These are phyloP conservation scores for Fusarium sp. DNA, from an alignment of 2,329 filamentous ascomycete genomes.

Conservation along the genomic window DNA sequence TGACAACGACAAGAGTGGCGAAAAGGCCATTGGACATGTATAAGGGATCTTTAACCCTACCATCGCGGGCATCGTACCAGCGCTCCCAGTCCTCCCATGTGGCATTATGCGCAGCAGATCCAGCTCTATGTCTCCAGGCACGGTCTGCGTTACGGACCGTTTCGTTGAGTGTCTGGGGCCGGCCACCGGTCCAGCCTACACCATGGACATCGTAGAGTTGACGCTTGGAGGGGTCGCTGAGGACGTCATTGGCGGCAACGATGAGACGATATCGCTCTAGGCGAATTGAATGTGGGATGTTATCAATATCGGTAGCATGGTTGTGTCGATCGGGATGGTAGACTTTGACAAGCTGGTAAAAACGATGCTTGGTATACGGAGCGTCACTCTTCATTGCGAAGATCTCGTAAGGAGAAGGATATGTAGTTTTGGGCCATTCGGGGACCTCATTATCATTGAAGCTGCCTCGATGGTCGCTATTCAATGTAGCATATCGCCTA, in stretches of 20 bases:
- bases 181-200: constrained; percentile 79
- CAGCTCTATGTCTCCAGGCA: constrained; percentile 63
- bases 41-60: constrained; percentile 62
- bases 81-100: constrained; percentile 99
- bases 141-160: constrained; percentile 57
- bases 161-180: constrained; percentile 63
- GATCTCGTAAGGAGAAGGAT: constrained; percentile 92
- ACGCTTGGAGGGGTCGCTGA: constrained; percentile 84
- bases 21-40: constrained; percentile 87
- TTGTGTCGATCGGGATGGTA: constrained; percentile 87
- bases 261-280: constrained; percentile 93
- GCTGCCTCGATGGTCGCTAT: constrained; percentile 15
- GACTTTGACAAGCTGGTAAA: constrained; percentile 92
- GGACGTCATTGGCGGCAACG: constrained; percentile 87
- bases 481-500: constrained; percentile 45
- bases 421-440: constrained; percentile 62
- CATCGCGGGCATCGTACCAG: constrained; percentile 72
- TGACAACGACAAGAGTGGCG: constrained; percentile 73
- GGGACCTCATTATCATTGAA: constrained; percentile 32
- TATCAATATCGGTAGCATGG: constrained; percentile 46
- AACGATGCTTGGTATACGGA: constrained; percentile 84
- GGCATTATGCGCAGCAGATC: constrained; percentile 75
- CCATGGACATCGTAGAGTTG: constrained; percentile 86
- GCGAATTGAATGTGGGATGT: constrained; percentile 68
- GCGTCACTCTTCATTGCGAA: constrained; percentile 71